Conservation (phyloP, 164 flowering plant species). For the Umbilicus rupestris region DNA sequence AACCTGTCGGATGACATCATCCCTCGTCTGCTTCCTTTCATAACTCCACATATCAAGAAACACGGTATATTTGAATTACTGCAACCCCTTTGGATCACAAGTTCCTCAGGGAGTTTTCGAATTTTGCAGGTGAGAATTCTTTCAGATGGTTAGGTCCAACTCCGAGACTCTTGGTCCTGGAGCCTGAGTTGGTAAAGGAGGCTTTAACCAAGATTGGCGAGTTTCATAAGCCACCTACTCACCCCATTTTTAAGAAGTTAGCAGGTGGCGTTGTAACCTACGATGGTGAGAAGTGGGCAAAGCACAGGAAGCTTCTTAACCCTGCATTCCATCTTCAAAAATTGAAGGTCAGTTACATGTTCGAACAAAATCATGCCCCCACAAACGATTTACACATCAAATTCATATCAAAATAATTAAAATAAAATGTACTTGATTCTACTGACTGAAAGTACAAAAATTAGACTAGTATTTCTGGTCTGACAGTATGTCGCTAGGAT, state of each 20-base stretch:
- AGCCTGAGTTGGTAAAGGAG: slow-evolving; percentile 5
- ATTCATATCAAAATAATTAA: too few species aligned
- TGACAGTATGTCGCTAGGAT: too few species aligned
- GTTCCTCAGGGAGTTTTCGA: background rate
- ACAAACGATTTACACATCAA: too few species aligned
- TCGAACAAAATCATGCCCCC: too few species aligned
- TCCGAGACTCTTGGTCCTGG: slow-evolving; percentile 1
- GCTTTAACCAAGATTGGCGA: slow-evolving; percentile 1
- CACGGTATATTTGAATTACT: slow-evolving; percentile 12
- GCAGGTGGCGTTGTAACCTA: background rate
- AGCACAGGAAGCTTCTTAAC: slow-evolving; percentile 3
- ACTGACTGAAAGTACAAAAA: too few species aligned
- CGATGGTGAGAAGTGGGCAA: slow-evolving; percentile 8
- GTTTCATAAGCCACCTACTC: slow-evolving; percentile 1
- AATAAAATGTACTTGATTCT: too few species aligned
- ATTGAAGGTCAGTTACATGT: slow-evolving; percentile 4
- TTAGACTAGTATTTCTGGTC: too few species aligned
- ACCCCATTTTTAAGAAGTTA: background rate
- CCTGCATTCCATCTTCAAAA: slow-evolving; percentile 10
- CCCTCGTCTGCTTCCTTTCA: slow-evolving; percentile 14
- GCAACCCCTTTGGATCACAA: too few species aligned
- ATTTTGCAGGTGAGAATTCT: slow-evolving; percentile 3
- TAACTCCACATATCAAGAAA: slow-evolving; percentile 7
- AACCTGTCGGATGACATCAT: slow-evolving; percentile 12
- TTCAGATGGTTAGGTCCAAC: slow-evolving; percentile 3